These are phyloP conservation scores for Chlamydomonas eustigma DNA, from an alignment of 139 green algal species.

Conservation along the genomic window DNA sequence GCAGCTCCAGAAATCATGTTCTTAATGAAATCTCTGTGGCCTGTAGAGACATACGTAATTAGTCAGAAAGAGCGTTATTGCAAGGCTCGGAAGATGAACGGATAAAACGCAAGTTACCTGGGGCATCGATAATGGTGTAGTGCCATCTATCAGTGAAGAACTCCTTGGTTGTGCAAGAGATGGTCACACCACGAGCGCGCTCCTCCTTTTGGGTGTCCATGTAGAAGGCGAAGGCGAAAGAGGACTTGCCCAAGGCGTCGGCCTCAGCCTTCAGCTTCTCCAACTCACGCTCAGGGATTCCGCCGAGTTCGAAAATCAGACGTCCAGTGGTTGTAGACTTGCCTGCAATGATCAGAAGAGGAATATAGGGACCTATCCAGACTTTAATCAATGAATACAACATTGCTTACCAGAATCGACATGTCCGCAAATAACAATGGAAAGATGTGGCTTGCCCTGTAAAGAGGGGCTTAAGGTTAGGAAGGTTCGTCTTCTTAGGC, in stretches of 20 bases:
- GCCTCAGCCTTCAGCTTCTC: constrained; percentile 94
- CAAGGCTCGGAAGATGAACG: too few species aligned
- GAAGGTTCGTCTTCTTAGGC: too few species aligned
- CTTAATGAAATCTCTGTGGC: constrained; percentile 99
- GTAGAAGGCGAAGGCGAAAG: constrained; percentile 91
- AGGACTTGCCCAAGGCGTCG: constrained; percentile 81
- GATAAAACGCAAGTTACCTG: constrained; percentile 39
- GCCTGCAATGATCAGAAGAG: constrained; percentile 7
- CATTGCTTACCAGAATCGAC: constrained; percentile 94
- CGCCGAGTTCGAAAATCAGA: constrained; percentile 96
- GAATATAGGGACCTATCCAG: neutral
- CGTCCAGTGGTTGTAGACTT: constrained; percentile 70
- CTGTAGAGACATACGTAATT: constrained; percentile 22
- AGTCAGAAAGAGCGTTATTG: neutral
- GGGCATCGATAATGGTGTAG: constrained; percentile 97
- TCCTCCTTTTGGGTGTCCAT: constrained; percentile 92
- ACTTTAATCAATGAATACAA: neutral
- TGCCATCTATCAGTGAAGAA: constrained; percentile 98
- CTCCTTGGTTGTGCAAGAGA: constrained; percentile 98
- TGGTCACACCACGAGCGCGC: constrained; percentile 92
- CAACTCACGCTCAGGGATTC: constrained; percentile 97
- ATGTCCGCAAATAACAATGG: constrained; percentile 75
- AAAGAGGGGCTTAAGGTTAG: too few species aligned
- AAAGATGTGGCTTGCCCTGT: constrained; percentile 63
- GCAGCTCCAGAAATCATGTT: constrained; percentile 99